phyloP scores from a whole-genome alignment of 352 stramenopile genomes.

The Pythium insidiosum region DNA sequence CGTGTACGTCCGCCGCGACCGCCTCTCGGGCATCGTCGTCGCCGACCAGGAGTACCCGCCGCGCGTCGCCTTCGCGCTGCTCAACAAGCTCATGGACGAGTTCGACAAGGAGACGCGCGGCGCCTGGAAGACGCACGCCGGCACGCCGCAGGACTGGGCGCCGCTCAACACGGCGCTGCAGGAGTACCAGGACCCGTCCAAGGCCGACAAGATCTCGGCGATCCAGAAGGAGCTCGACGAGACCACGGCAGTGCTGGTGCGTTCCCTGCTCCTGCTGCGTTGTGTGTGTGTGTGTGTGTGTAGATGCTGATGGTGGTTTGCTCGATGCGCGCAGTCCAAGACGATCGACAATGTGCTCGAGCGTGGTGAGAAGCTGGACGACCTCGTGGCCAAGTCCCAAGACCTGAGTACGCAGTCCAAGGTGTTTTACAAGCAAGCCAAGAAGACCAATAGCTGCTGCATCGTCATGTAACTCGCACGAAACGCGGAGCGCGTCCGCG shows the following conservation, averaged over 20 bases:
- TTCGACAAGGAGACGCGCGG: constrained; percentile 79
- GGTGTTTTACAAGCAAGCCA: constrained; percentile 99
- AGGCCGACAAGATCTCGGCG: constrained; percentile 99
- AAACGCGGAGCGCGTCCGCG: no score
- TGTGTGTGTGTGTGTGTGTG: background rate
- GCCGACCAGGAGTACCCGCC: constrained; percentile 98
- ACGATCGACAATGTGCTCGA: constrained; percentile 99
- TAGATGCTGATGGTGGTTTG: no score
- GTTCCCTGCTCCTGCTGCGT: constrained; percentile 1
- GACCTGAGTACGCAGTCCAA: constrained; percentile 98
- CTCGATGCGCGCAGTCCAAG: constrained; percentile 94
- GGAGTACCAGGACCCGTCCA: constrained; percentile 97
- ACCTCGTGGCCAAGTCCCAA: constrained; percentile 97
- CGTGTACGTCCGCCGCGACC: constrained; percentile 96
- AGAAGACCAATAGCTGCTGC: constrained; percentile 99
- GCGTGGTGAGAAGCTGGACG: constrained; percentile 97
- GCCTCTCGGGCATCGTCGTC: constrained; percentile 93
- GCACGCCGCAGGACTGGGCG: constrained; percentile 84
- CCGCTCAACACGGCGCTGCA: constrained; percentile 88
- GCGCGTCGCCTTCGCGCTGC: constrained; percentile 96
- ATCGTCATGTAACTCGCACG: constrained; percentile 72
- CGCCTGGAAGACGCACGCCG: constrained; percentile 48
- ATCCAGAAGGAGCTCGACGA: constrained; percentile 99
- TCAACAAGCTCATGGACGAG: constrained; percentile 96
- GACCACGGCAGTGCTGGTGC: constrained; percentile 95